A percentile compares a stretch with the other conserved stretches of the same genome.
Conservation (phyloP, 1,139 yeast genomes). For the Blastobotrys arbuscula region DNA sequence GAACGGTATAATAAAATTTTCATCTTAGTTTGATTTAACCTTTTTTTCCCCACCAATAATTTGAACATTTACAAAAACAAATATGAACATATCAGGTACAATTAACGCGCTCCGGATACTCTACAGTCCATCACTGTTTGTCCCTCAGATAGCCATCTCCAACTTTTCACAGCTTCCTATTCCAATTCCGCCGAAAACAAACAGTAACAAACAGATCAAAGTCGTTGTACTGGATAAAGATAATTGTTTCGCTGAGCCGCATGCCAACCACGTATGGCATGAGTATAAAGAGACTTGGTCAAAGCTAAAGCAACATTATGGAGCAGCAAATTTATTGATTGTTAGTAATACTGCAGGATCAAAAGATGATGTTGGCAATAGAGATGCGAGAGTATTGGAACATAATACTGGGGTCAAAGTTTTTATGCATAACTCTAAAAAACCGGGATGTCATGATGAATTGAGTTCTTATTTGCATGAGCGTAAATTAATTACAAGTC, state of each 20-base stretch:
- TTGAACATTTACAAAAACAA: too few species aligned
- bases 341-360: constrained; percentile 96
- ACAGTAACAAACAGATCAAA: constrained; percentile 40
- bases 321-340: constrained; percentile 61
- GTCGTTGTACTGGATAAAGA: constrained; percentile 92
- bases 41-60: too few species aligned
- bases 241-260: constrained; percentile 87
- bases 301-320: constrained; percentile 48
- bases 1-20: too few species aligned
- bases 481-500: constrained; percentile 34
- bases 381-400: constrained; percentile 65
- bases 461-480: constrained; percentile 52
- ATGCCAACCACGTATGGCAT: constrained; percentile 76
- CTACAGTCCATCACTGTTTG: constrained; percentile 58
- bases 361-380: constrained; percentile 55
- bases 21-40: too few species aligned
- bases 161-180: constrained; percentile 59
- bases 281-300: constrained; percentile 61
- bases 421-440: constrained; percentile 70
- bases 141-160: constrained; percentile 60
- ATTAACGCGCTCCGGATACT: constrained; percentile 47
- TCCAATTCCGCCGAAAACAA: constrained; percentile 32
- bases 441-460: constrained; percentile 83
- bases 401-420: constrained; percentile 68
- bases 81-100: constrained; percentile 25